Evolutionary conservation across 2,329 filamentous ascomycete species (phyloP), one percentile per base, ranked within the genome.

Genomic region (Mycosphaerella sp.): DNA sequence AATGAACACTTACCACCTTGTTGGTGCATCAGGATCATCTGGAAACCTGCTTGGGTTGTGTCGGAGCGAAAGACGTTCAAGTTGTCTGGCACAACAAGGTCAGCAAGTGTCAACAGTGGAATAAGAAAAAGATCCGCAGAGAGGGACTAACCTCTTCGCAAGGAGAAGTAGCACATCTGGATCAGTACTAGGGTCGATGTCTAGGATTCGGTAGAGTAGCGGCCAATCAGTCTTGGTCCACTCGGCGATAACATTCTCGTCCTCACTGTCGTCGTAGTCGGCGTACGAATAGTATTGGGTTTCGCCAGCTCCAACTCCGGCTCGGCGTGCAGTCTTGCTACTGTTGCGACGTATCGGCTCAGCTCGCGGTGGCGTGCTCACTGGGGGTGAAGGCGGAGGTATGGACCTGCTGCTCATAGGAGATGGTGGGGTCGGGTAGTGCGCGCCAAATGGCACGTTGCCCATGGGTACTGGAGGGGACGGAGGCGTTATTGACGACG

Each of bases 131-230:
- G 17, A 41, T 41, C 8, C 16, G 4, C 21, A 9, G 21, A 10
- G 17, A 6, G 16, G 16, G 10, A 37, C 52, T 37, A 50, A 60
- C 60, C 50, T 59, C 16, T 57, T 54, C 21, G 56, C 42, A 8
- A 50, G 32, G 1, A 46, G 17, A 16, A 57, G 49, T 6, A 62
- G 54, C 13, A 52, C 39, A n/a, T 48, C 32, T 0, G 54, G 37
- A 17, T 53, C 50, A 3, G 59, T 57, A 4, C 40, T 44, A 1
- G 62, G 62, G 28, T 61, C 52, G 27, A 64, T 47, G 34, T 59
- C 57, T n/a, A 64, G 37, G 18, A 64, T 61, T 7, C 55, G 57
- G 48, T 63, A 64, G 21, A 61, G 52, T 4, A 63, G 48, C 6
- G 56, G 60, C 60, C 58, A 61, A 6, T 44, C 35, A 5, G 50